phyloP scores from a whole-genome alignment of 352 stramenopile species.

The Pythium brassicae region DNA sequence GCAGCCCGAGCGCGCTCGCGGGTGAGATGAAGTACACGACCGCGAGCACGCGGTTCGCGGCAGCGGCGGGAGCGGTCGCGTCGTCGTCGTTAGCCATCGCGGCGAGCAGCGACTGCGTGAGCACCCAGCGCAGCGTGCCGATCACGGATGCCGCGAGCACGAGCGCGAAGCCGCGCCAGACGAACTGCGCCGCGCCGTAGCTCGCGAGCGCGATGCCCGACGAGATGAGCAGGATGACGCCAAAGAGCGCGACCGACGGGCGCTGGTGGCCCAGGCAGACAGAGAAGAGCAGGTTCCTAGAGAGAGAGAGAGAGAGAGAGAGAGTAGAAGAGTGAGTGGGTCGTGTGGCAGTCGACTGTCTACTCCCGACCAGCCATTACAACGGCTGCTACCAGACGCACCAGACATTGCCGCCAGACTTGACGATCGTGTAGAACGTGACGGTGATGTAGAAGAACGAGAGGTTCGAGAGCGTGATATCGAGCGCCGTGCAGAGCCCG shows the following conservation, averaged over 20 bases:
- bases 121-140: constrained; percentile 70
- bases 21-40: constrained; percentile 86
- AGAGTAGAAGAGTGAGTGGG: too few species aligned
- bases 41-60: constrained; percentile 57
- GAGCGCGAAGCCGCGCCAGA: constrained; percentile 61
- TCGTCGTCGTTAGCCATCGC: constrained; percentile 37
- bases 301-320: not conserved
- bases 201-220: constrained; percentile 67
- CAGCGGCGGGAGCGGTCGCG: too few species aligned
- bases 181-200: constrained; percentile 75
- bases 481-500: constrained; percentile 71
- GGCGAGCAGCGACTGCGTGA: constrained; percentile 80
- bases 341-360: too few species aligned
- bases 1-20: constrained; percentile 55
- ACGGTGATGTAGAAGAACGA: constrained; percentile 87
- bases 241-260: constrained; percentile 39
- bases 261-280: constrained; percentile 71
- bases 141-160: constrained; percentile 69
- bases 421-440: constrained; percentile 85
- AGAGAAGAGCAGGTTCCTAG: constrained; percentile 74
- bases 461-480: constrained; percentile 81
- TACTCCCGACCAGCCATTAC: too few species aligned
- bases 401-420: constrained; percentile 76
- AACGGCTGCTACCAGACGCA: constrained; percentile 14
- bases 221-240: constrained; percentile 65